A percentile compares a stretch with the other conserved stretches of the same genome.
Evolutionary conservation across 202 grass and related monocot genomes (phyloP).

Genomic region (Elaeis oleifera): DNA sequence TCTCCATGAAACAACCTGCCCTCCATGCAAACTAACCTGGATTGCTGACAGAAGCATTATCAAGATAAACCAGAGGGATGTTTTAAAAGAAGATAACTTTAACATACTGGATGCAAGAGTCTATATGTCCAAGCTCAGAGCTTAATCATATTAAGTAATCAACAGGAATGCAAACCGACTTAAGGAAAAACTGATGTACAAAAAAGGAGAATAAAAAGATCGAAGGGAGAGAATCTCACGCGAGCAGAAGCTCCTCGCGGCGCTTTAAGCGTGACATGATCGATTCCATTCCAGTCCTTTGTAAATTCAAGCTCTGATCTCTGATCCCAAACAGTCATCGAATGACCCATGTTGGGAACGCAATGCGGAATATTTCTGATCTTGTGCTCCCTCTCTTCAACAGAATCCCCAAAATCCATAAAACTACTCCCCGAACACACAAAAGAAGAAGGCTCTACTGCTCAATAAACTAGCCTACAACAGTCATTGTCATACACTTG

Average conservation of each 20-base stretch:
- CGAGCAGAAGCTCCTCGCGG: background rate
- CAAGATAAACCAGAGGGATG: conserved; percentile 14
- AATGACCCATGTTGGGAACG: background rate
- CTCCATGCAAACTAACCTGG: conserved; percentile 94
- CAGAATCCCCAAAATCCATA: no score
- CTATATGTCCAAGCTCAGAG: no score
- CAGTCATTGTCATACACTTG: background rate
- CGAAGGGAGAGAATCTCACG: background rate
- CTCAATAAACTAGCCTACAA: background rate
- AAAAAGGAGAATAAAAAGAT: background rate
- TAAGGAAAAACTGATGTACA: background rate
- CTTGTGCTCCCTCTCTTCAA: no score
- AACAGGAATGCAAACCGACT: no score
- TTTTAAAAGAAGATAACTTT: background rate
- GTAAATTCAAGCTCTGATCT: background rate
- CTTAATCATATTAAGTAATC: no score
- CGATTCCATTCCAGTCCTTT: background rate
- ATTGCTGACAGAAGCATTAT: conserved; percentile 11
- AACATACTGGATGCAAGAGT: no score
- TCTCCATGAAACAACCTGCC: conserved; percentile 86
- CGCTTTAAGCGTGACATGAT: background rate
- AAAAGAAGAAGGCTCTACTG: no score
- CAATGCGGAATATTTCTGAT: no score
- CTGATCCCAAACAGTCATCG: background rate
- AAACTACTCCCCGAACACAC: no score